Percentiles rank a stretch among this genome's conserved stretches.
These are phyloP conservation scores for Diphasiastrum complanatum DNA, from an alignment of 83 land plant genomes.

Conservation along the genomic window DNA sequence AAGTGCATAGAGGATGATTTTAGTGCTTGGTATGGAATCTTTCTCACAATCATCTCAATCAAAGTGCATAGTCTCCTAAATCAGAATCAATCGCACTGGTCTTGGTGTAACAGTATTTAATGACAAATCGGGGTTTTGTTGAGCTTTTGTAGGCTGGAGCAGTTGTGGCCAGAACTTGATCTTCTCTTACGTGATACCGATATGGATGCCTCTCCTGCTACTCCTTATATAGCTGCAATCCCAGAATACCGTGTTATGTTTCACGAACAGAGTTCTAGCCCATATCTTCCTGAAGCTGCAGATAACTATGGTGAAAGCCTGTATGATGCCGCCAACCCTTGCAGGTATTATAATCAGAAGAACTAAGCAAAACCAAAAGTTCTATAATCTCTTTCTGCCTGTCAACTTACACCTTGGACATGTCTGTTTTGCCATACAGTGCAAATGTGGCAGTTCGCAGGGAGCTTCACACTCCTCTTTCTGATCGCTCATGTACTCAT, in stretches of 20 bases:
- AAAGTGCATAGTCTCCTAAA: too few species aligned
- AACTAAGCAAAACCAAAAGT: too few species aligned
- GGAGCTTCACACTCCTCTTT: conserved; percentile 74
- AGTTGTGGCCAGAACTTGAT: conserved; percentile 23
- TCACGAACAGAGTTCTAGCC: too few species aligned
- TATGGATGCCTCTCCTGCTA: background rate
- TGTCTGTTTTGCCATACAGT: too few species aligned
- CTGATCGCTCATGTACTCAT: conserved; percentile 93
- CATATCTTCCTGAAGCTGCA: too few species aligned
- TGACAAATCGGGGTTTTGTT: background rate
- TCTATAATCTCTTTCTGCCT: too few species aligned
- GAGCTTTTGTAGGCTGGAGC: background rate
- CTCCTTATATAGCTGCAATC: conserved; percentile 19
- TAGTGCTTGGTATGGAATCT: background rate
- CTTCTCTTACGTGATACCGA: background rate
- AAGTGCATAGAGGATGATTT: conserved; percentile 13
- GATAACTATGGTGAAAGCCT: too few species aligned
- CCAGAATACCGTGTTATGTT: conserved; percentile 20
- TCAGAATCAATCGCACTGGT: too few species aligned
- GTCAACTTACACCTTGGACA: too few species aligned
- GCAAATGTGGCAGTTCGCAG: conserved; percentile 55
- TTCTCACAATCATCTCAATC: too few species aligned
- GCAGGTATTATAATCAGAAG: too few species aligned
- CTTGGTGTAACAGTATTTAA: background rate
- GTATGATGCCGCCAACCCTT: too few species aligned